Evolutionary conservation across 164 flowering plant genomes (phyloP).

Genomic region (Liriodendron chinense): DNA sequence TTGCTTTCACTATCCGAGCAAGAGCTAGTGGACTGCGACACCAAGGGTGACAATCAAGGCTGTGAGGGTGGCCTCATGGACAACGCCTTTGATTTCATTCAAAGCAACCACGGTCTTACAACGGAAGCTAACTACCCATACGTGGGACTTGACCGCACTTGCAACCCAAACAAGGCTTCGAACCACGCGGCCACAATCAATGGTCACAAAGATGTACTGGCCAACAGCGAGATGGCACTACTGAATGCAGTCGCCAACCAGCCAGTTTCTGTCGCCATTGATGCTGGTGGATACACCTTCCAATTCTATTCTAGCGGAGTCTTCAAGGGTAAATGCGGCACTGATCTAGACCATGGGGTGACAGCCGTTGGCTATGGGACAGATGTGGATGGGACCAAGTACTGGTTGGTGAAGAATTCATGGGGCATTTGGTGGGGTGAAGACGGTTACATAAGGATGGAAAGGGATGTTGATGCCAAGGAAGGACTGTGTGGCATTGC

Average conservation of each 20-base stretch:
- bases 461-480: constrained; percentile 15
- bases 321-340: constrained; percentile 14
- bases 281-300: constrained; percentile 8
- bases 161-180: constrained; percentile 1
- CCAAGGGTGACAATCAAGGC: constrained; percentile 8
- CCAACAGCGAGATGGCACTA: constrained; percentile 8
- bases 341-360: constrained; percentile 26
- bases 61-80: constrained; percentile 26
- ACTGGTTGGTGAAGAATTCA: constrained; percentile 34
- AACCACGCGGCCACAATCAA: constrained; percentile 4
- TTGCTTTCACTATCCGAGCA: constrained; percentile 18
- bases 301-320: constrained; percentile 17
- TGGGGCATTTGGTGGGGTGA: constrained; percentile 32
- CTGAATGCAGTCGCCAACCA: constrained; percentile 12
- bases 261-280: constrained; percentile 18
- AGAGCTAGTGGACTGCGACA: constrained; percentile 21
- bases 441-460: constrained; percentile 25
- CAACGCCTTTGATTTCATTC: constrained; percentile 22
- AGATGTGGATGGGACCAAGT: constrained; percentile 21
- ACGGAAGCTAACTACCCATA: constrained; percentile 31
- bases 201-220: constrained; percentile 11
- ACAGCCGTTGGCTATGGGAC: constrained; percentile 28
- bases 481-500: constrained; percentile 35
- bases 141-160: constrained; percentile 17
- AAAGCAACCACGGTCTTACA: constrained; percentile 25